Evolutionary conservation across 805 yeast genomes (phyloP).

Genomic region (Sugiyamaella smithiae): DNA sequence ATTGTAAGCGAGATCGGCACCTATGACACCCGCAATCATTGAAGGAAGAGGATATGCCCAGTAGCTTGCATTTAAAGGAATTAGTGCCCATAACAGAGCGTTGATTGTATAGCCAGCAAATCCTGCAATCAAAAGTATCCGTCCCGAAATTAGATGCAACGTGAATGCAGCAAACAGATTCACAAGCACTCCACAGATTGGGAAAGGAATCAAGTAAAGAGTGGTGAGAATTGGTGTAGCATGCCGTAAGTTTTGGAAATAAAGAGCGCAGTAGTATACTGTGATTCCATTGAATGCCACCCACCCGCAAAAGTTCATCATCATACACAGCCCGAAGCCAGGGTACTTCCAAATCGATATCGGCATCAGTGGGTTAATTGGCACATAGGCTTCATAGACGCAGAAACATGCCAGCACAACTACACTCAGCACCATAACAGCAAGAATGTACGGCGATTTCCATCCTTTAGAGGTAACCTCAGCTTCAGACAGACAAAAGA

Average conservation of each 20-base stretch:
- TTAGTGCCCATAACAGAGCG: constrained; percentile 44
- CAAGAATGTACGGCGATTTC: constrained; percentile 48
- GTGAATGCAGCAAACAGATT: constrained; percentile 46
- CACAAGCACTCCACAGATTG: constrained; percentile 41
- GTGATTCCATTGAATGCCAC: constrained; percentile 42
- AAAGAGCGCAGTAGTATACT: constrained; percentile 41
- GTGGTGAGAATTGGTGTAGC: constrained; percentile 43
- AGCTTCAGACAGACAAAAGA: constrained; percentile 46
- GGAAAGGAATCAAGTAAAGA: constrained; percentile 44
- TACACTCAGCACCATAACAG: constrained; percentile 41
- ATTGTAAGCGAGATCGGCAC: constrained; percentile 49
- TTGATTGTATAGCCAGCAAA: constrained; percentile 37
- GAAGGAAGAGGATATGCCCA: constrained; percentile 50
- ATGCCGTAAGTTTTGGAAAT: constrained; percentile 42
- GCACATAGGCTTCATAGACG: constrained; percentile 40
- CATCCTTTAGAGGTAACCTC: constrained; percentile 42
- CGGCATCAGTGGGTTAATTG: constrained; percentile 48
- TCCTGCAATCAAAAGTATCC: constrained; percentile 38
- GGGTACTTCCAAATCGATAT: constrained; percentile 41
- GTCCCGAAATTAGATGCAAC: constrained; percentile 45
- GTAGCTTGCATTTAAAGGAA: constrained; percentile 35
- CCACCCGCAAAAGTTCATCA: constrained; percentile 40
- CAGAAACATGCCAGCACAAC: constrained; percentile 35
- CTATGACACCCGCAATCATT: constrained; percentile 40
- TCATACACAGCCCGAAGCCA: constrained; percentile 42